Evolutionary conservation across 2,329 filamentous ascomycete genomes (phyloP).

Genomic region (Aspergillus proliferans): DNA sequence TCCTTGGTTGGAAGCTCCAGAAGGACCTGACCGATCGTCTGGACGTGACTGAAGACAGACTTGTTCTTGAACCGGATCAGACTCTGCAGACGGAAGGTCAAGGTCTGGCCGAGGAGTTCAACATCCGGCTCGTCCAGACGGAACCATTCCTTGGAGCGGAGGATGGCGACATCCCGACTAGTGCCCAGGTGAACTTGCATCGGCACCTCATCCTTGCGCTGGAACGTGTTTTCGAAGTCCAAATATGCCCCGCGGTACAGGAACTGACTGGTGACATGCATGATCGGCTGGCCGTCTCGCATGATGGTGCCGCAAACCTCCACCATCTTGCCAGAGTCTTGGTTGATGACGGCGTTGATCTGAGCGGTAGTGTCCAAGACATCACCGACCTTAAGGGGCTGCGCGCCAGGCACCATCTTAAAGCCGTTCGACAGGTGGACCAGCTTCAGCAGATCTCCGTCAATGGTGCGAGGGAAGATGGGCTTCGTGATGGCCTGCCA

Average conservation of each 20-base stretch:
- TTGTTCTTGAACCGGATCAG: conserved; percentile 92
- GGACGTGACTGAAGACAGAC: conserved; percentile 81
- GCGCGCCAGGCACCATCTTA: conserved; percentile 93
- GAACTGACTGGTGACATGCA: conserved; percentile 99
- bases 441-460: conserved; percentile 90
- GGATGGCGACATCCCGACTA: conserved; percentile 84
- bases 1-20: conserved; percentile 95
- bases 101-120: conserved; percentile 83
- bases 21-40: conserved; percentile 87
- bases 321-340: conserved; percentile 98
- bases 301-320: conserved; percentile 97
- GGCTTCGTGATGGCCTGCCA: conserved; percentile 99
- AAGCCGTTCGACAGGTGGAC: conserved; percentile 97
- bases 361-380: conserved; percentile 87
- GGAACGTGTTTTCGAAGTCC: conserved; percentile 97
- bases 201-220: conserved; percentile 90
- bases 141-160: conserved; percentile 98
- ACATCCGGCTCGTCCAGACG: conserved; percentile 75
- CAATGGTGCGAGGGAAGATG: conserved; percentile 94
- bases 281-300: conserved; percentile 75
- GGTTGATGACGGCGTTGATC: conserved; percentile 96
- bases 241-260: conserved; percentile 88
- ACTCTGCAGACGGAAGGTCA: conserved; percentile 93
- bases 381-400: conserved; percentile 93
- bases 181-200: conserved; percentile 87